Base-by-base conservation (phyloP, 2,329 filamentous ascomycete genomes). In the Xenoacremonium recifei region DNA sequence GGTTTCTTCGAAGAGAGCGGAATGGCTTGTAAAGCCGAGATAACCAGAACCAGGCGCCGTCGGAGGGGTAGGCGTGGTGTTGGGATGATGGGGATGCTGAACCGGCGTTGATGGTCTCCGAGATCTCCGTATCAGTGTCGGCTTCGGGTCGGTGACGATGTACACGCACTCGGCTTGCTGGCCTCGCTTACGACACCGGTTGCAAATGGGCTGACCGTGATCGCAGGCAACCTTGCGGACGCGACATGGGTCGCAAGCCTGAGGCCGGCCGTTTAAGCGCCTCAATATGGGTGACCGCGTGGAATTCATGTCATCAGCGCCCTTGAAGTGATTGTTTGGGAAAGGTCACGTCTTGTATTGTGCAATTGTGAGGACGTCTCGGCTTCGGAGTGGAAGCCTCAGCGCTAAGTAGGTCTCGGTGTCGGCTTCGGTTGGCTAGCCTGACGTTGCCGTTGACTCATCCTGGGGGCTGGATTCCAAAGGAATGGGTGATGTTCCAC, bases 1-100 rank as follows among this genome's bases (percentile, higher is more conserved):
- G 1, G 69, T 69, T 42, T 72, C 70, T 17, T 69, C 65, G 35
- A 67, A 68, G 17, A 72, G 66, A 12, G 63, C 59, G 35, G 59
- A 66, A 46, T 68, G 69, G 41, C 68, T 72, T 3, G 68, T 72
- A 49, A 66, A 70, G 39, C 70, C 70, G n/a, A 73, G 59, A 55
- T 72, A 72, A 2, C 70, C 71, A 12, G 53, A 42, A 4, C 39
- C 34, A 12, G 49, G 42, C 5, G 58, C n/a, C n/a, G 42, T 13
- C 7, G 32, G 35, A 12, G 34, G 19, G 40, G 39, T 6, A 21
- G 15, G 27, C n/a, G 18, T 17, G 12, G 20, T 4, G 20, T 7
- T 16, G 12, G 30, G 19, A 9, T 15, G 9, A 16, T 37, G 19
- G 21, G 5, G n/a, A 16, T 23, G 11, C 18, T 11, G 21, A 15